Evolutionary conservation across 148 eudicot genomes (phyloP).

Genomic region (Vaccinium vitisidaea): DNA sequence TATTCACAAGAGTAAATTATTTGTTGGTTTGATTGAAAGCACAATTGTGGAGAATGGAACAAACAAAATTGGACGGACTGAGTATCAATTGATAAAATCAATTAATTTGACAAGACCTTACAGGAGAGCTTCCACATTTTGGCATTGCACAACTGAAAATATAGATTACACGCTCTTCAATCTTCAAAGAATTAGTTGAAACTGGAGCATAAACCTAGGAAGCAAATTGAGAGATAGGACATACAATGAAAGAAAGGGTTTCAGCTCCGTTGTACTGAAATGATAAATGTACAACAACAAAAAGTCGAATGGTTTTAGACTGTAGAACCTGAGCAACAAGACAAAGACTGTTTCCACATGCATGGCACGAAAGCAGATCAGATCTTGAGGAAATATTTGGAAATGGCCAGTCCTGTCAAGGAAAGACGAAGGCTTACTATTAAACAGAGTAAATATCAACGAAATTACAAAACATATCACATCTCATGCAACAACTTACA

Average conservation of each 20-base stretch:
- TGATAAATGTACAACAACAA: background rate
- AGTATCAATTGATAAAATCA: background rate
- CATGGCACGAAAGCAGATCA: slow-evolving; percentile 49
- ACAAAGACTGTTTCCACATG: slow-evolving; percentile 51
- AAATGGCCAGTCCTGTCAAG: slow-evolving; percentile 79
- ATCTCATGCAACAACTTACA: slow-evolving; percentile 43
- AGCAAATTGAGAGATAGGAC: slow-evolving; percentile 5
- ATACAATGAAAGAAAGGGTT: background rate
- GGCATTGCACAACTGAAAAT: slow-evolving; percentile 59
- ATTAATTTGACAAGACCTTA: slow-evolving; percentile 31
- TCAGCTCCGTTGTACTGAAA: background rate
- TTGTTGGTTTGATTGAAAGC: background rate
- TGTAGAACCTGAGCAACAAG: slow-evolving; percentile 71
- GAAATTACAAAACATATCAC: background rate
- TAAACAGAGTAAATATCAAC: background rate
- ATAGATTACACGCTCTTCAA: slow-evolving; percentile 73
- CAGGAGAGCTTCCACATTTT: slow-evolving; percentile 46
- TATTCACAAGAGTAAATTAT: background rate
- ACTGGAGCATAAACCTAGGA: slow-evolving; percentile 83
- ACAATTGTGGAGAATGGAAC: background rate
- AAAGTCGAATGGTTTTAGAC: slow-evolving; percentile 2
- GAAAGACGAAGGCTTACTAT: background rate
- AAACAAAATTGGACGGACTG: background rate
- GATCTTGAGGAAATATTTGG: slow-evolving; percentile 28
- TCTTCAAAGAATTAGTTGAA: slow-evolving; percentile 36